Evolutionary conservation across 2,329 filamentous ascomycete species (phyloP).

Genomic region (Fusarium nodosum): DNA sequence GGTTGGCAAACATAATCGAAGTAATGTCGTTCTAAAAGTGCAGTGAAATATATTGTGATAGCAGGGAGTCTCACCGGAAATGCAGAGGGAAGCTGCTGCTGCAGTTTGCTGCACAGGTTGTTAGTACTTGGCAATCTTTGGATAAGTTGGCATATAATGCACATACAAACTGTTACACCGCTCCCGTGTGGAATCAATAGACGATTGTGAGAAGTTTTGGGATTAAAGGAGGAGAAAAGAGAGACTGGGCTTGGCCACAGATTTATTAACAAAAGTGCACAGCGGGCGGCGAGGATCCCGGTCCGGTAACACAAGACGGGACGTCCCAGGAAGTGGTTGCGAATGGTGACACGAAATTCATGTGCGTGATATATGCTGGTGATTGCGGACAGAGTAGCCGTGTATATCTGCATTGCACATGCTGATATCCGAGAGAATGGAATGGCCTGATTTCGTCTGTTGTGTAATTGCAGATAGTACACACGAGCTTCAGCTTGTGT

Average conservation of each 20-base stretch:
- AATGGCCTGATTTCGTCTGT: neutral
- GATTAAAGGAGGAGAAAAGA: conserved; percentile 1
- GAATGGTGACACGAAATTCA: neutral
- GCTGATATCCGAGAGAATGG: neutral
- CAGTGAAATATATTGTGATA: neutral
- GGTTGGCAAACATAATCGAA: neutral
- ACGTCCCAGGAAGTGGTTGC: neutral
- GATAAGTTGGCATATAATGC: neutral
- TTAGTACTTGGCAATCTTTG: neutral
- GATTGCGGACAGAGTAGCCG: neutral
- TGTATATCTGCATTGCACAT: neutral
- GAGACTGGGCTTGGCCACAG: neutral
- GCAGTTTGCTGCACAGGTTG: conserved; percentile 1
- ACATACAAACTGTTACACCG: conserved; percentile 16
- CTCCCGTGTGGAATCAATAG: neutral
- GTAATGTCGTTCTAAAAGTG: neutral
- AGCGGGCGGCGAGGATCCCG: neutral
- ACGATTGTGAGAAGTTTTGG: neutral
- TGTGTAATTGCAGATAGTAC: neutral
- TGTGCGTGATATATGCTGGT: neutral
- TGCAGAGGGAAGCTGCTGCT: neutral
- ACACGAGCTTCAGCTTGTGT: neutral
- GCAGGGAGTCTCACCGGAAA: neutral
- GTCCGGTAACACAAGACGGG: neutral
- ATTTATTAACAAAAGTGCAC: neutral